phyloP scores from a whole-genome alignment of 75 land plant species.

The Selaginella tamariscina region DNA sequence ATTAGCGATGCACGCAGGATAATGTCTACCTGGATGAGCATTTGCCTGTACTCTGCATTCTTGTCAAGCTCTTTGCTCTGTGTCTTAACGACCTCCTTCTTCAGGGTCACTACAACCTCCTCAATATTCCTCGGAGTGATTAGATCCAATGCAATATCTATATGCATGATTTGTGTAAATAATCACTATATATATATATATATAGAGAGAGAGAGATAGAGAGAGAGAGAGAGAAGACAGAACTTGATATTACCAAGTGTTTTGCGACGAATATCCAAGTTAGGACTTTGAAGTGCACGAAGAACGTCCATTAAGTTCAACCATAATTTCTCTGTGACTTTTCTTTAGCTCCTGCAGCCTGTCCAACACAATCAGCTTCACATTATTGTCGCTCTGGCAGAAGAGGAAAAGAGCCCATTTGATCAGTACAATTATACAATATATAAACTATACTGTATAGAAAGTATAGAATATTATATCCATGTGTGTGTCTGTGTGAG shows the following conservation, averaged over 20 bases:
- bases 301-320: conserved; percentile 86
- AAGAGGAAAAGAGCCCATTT: too few species aligned
- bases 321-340: conserved; percentile 73
- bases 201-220: too few species aligned
- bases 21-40: conserved; percentile 86
- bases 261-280: conserved; percentile 75
- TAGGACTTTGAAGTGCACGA: conserved; percentile 72
- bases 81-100: conserved; percentile 87
- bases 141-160: conserved; percentile 62
- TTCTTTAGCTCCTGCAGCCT: conserved; percentile 65
- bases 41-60: conserved; percentile 83
- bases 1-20: too few species aligned
- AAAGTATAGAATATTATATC: too few species aligned
- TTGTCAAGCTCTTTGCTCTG: conserved; percentile 78
- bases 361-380: conserved; percentile 79
- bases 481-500: too few species aligned
- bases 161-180: too few species aligned
- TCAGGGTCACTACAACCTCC: conserved; percentile 67
- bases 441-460: too few species aligned
- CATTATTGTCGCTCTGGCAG: conserved; percentile 94
- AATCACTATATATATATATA: too few species aligned
- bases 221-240: too few species aligned
- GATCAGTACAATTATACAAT: too few species aligned
- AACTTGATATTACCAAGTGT: too few species aligned
- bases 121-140: conserved; percentile 71